Evolutionary conservation across 2,329 filamentous ascomycete species (phyloP), one percentile per base, ranked within the genome.

Genomic region (Fusarium irregulare): DNA sequence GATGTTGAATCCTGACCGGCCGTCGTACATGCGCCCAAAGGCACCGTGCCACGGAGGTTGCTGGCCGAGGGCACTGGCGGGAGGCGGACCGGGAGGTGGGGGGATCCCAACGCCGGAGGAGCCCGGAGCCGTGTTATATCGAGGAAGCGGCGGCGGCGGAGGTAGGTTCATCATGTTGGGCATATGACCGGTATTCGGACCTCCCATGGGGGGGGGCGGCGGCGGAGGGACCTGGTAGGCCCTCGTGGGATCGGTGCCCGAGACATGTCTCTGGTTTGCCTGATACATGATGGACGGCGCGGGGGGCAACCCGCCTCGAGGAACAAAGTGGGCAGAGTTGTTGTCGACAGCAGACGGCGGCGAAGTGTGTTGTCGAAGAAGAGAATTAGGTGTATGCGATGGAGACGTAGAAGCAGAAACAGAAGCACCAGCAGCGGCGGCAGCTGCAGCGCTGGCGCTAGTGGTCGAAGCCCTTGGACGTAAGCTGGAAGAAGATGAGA

Each of bases 201-300:
- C 83, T 27, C 85, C 84, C 80, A 88, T 85, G 57, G 86, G 86
- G 70, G 86, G 86, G 58, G 87, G 86, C 56, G 69, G 71, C 53
- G 85, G 86, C 48, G 86, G 86, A 62, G 86, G 87, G 67, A 88
- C 81, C 73, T 85, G 85, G 75, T 84, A 89, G 48, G 85, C 78
- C 77, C 87, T 84, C 67, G 83, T 80, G 65, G 82, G 81, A 74
- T 89, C 86, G 66, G 76, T 77, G 76, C 78, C 79, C 76, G 80
- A 80, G 70, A 79, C 80, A 80, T 83, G 82, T 77, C 85, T 81
- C 77, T 87, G 86, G 49, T 82, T 79, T 70, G 83, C 83, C 75
- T 84, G 83, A 79, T 88, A 89, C 87, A 89, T 89, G 78, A 67
- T 78, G 76, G 76, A 73, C 70, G 76, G 61, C 54, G 73, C 73